Conservation (phyloP, 2,329 filamentous ascomycete species). For the Diaporthe ampelina region DNA sequence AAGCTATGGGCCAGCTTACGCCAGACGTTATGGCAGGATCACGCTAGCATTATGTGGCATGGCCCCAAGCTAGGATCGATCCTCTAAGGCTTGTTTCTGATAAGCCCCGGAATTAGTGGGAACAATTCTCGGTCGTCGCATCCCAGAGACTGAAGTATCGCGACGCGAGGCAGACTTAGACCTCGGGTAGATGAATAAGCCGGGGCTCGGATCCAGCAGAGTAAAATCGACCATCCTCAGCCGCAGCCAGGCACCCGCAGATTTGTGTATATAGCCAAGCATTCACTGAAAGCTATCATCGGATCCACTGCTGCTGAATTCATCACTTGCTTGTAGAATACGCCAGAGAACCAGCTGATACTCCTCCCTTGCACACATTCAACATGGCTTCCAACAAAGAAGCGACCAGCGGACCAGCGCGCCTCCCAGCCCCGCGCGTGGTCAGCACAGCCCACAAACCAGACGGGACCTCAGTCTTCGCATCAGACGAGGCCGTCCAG, state of each 20-base stretch:
- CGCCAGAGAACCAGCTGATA: background rate
- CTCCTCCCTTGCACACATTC: background rate
- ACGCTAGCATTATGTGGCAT: background rate
- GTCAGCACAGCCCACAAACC: constrained; percentile 49
- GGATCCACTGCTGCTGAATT: background rate
- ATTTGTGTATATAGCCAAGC: background rate
- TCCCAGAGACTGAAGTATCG: background rate
- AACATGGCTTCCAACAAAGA: constrained; percentile 17
- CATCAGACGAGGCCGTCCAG: constrained; percentile 46
- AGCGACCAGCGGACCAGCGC: background rate
- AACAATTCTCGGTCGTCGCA: background rate
- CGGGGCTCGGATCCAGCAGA: background rate
- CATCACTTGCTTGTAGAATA: background rate
- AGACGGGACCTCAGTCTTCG: constrained; percentile 51
- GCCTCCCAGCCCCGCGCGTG: constrained; percentile 45
- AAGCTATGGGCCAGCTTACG: background rate
- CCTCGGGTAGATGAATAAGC: background rate
- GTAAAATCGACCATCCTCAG: background rate
- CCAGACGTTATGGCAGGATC: background rate
- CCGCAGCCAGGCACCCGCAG: background rate
- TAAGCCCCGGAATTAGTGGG: background rate
- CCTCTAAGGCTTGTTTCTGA: constrained; percentile 10
- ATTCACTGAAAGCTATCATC: background rate
- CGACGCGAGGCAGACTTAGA: background rate
- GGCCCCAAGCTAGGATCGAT: background rate